These are phyloP conservation scores for Dillenia suffruticosa DNA, from an alignment of 164 flowering plant species.

Conservation along the genomic window DNA sequence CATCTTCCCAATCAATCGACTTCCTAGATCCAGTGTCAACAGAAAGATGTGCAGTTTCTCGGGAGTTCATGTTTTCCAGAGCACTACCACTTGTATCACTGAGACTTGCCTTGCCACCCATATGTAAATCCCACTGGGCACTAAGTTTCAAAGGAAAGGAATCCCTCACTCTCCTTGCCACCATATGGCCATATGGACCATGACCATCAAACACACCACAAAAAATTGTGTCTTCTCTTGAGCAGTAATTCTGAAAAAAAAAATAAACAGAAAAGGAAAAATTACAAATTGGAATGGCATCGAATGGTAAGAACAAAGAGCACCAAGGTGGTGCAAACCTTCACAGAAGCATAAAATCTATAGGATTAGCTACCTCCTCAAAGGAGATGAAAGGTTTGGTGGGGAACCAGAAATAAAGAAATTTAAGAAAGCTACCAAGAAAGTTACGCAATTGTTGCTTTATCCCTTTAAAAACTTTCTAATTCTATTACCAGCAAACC, in stretches of 20 bases:
- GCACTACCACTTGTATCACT: not conserved
- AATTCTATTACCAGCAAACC: too few species aligned
- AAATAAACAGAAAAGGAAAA: too few species aligned
- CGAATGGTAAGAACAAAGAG: too few species aligned
- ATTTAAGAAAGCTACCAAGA: too few species aligned
- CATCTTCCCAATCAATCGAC: conserved; percentile 12
- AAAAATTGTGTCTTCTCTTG: conserved; percentile 44
- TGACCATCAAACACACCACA: conserved; percentile 78
- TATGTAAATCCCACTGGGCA: not conserved
- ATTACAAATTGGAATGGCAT: too few species aligned
- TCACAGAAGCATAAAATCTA: too few species aligned
- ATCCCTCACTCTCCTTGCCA: conserved; percentile 43
- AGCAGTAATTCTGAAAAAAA: not conserved
- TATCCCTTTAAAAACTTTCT: too few species aligned
- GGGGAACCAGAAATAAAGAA: too few species aligned
- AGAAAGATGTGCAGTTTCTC: not conserved
- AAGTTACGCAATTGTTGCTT: too few species aligned
- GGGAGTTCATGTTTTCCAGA: not conserved
- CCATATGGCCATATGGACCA: conserved; percentile 69
- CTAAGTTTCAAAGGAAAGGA: conserved; percentile 24
- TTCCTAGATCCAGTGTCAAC: not conserved
- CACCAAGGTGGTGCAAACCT: too few species aligned
- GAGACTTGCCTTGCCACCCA: not conserved
- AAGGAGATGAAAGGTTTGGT: too few species aligned
- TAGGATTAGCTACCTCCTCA: too few species aligned